Base-by-base conservation (phyloP, 2,329 filamentous ascomycete species). In the Aspergillus floridensis region DNA sequence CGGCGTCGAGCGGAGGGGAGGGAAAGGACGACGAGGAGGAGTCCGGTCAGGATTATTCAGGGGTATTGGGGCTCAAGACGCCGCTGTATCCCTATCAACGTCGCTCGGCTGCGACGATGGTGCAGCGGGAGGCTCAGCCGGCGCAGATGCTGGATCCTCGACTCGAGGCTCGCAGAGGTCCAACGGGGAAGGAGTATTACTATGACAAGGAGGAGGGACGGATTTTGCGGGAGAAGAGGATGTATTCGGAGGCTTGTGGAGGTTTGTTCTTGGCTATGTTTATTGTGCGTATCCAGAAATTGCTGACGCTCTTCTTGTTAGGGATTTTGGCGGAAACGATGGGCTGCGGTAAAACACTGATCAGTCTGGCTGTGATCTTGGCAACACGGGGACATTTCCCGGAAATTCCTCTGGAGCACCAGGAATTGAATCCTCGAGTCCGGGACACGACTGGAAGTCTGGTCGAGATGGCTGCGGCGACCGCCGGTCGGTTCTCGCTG, bases 281-380 rank as follows among this genome's bases (percentile, higher is more conserved):
- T 4, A 7, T 10, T 29, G 21, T 44, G 14, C 12, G 47, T 48
- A 8, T 5, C 1, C 4, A 16, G 2, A 26, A 7, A 26, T 21
- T 29, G 56, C 51, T 58, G 41, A 56, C 35, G 38, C 38, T 44
- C 38, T 44, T 44, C 26, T 32, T 8, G 49, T 44, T 52, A 76
- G 72, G 77, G 2, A 78, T 80, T 26, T 72, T 80, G 24, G 77
- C 78, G 10, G 78, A 80, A 57, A 79, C 77, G 16, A 81, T 81
- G 79, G 82, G 82, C 31, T 77, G 80, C 50, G 93, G 93, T 0
- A 98, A 97, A 77, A 97, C 93, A 0, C 76, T 97, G 26, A 96
- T 97, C 11, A 93, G 90, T 63, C 77, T 98, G 19, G 82, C 88
- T 6, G 77, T 92, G 2, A 87, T 97, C 44, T 79, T 96, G 26